Evolutionary conservation across 2,329 filamentous ascomycete species (phyloP), one percentile per base, ranked within the genome.

Genomic region (Fusarium robinianum): DNA sequence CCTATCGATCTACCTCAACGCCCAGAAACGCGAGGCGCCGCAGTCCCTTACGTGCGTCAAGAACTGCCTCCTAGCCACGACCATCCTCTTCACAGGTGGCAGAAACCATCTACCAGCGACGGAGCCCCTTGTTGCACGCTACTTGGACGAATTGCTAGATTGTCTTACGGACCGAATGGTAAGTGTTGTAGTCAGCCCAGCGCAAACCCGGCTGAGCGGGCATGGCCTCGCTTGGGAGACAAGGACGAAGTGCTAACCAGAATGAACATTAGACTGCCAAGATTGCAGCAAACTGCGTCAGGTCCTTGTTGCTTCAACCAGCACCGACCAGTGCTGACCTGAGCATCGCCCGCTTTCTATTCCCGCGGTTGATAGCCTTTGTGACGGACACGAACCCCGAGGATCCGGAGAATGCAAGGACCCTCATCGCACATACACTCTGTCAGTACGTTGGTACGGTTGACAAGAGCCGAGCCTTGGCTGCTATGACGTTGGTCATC

Each of bases 1-100:
- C 73, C 71, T 96, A 16, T 81, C 85, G 12, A 94, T 95, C 40
- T 83, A 90, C 55, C 76, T 87, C 15, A 76, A 87, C 54, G 85
- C 85, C 0, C 88, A 91, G 67, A 88, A 84, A 64, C 80, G 88
- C 26, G 87, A 91, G 61, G 70, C 67, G 7, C 84, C 91, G 14
- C 84, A 86, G 5, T 90, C 90, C 3, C 75, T 99, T 16, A 76
- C 86, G 2, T 95, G 90, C 65, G 92, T 96, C 62, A 96, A 95
- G 74, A 99, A 97, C 63, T 88, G 87, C 5, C 80, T 99, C 5
- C 76, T 99, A 33, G 89, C 90, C 1, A 85, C 87, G 32, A 96
- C 94, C 0, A 87, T 99, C 47, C 78, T 99, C 7, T 84, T 99
- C 48, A 96, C 90, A 7, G 85, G 85, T 26, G 87, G 88, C 6